Evolutionary conservation across 371 early-diverging fungal species (phyloP), one percentile per base, ranked within the genome.

Genomic region (Rhizopus sp.): DNA sequence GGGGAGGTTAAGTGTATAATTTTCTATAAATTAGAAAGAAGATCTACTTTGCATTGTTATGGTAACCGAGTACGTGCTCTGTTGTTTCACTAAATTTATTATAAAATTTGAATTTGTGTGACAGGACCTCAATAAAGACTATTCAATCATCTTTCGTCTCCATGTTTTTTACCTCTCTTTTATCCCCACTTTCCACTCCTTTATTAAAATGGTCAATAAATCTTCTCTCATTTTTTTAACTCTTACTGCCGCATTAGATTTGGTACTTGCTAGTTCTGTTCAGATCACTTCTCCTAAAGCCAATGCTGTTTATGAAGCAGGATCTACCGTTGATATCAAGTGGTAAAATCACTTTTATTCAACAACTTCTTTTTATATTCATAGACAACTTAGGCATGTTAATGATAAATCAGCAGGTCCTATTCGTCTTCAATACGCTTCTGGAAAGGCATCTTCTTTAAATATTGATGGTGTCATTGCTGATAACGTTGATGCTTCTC

Each of bases 401-500:
- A 65, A 57, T n/a, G 50, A 57, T 39, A 35, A 30, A 0, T 16
- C 31, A 7, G 15, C 53, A 53, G 47, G 51, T 23, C 50, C 48
- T 50, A 61, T 74, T 32, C 63, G 62, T 23, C 66, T 77, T 59
- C 68, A 70, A 33, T 61, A 74, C 16, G 78, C 78, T 33, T 74
- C 78, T 4, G 78, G 78, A 23, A 65, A 75, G 17, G 66, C 78
- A n/a, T 52, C 69, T 38, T 55, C 68, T 4, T 64, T 77, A 4
- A 40, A 48, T 8, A 65, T 77, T 38, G 64, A 74, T 56, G 66
- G 68, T 15, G 50, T 74, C 7, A 72, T 77, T 61, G 78, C 72
- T 31, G 45, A 67, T n/a, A 58, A 62, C 50, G 69, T 73, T 16
- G 32, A 53, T 40, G 67, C 66, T 31, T 50, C 46, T 30, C 31